Evolutionary conservation across 169 alveolate species (phyloP).

Genomic region (Eimeria maxima): DNA sequence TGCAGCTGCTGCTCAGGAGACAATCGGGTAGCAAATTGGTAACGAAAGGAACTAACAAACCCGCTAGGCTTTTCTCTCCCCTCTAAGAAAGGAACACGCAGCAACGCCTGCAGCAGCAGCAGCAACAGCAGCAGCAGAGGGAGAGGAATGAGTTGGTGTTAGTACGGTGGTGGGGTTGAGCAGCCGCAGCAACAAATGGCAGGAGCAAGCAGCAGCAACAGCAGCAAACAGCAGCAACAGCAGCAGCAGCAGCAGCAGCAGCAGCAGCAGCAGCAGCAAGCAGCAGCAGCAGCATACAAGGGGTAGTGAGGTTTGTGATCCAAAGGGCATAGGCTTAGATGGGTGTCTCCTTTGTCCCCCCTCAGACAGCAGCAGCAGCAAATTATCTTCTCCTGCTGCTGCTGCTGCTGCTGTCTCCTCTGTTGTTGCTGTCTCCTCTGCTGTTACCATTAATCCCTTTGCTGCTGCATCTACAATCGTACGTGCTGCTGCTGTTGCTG

Average conservation of each 20-base stretch:
- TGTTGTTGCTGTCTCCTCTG: background rate
- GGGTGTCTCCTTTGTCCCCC: background rate
- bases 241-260: conserved; percentile 61
- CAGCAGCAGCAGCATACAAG: conserved; percentile 37
- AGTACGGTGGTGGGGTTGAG: too few species aligned
- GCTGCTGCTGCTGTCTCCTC: too few species aligned
- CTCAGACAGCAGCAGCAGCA: conserved; percentile 18
- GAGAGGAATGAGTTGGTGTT: too few species aligned
- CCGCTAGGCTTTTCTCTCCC: background rate
- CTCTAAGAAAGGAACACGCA: background rate
- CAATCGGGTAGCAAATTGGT: background rate
- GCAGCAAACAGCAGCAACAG: background rate
- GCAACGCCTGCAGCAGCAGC: conserved; percentile 57
- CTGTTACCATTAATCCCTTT: conserved; percentile 28
- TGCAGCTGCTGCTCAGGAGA: conserved; percentile 1
- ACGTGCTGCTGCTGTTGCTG: conserved; percentile 25
- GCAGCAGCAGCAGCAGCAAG: conserved; percentile 5
- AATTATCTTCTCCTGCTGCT: too few species aligned
- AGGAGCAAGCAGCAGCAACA: too few species aligned
- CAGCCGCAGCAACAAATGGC: too few species aligned
- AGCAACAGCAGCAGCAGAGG: conserved; percentile 46
- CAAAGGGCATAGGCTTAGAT: background rate
- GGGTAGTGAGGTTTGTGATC: background rate
- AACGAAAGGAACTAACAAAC: background rate
- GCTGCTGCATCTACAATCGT: conserved; percentile 22